These are phyloP conservation scores for Groenewaldozyma tartarivorans DNA, from an alignment of 805 yeast genomes.

Conservation along the genomic window DNA sequence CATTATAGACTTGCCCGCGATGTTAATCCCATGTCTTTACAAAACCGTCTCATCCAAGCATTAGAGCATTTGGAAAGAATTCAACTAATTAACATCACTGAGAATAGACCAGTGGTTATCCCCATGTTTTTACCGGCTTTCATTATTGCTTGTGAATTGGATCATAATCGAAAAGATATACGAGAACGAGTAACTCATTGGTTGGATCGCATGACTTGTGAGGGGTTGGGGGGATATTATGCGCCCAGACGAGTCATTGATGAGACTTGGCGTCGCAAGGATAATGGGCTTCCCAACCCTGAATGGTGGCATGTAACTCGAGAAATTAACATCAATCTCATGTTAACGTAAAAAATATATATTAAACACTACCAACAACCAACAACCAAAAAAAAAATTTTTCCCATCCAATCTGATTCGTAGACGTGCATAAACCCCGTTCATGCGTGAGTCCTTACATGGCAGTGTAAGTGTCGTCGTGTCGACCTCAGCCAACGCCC, in stretches of 20 bases:
- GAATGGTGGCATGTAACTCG: constrained; percentile 72
- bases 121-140: constrained; percentile 88
- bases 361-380: no score
- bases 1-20: constrained; percentile 56
- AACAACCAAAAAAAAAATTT: no score
- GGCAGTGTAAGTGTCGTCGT: no score
- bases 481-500: no score
- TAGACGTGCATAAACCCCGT: no score
- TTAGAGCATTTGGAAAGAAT: constrained; percentile 55
- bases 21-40: constrained; percentile 46
- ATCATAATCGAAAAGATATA: constrained; percentile 29
- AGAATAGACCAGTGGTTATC: constrained; percentile 48
- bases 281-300: constrained; percentile 46
- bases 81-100: constrained; percentile 41
- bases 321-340: constrained; percentile 80
- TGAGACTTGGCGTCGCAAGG: constrained; percentile 75
- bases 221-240: constrained; percentile 73
- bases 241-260: constrained; percentile 77
- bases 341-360: constrained; percentile 34
- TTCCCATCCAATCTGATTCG: no score
- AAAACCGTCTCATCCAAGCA: constrained; percentile 50
- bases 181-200: constrained; percentile 64
- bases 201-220: constrained; percentile 38
- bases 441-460: no score
- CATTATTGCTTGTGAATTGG: constrained; percentile 76